These are phyloP conservation scores for Botrytis cinerea DNA, from an alignment of 2,329 filamentous ascomycete species.

Conservation along the genomic window DNA sequence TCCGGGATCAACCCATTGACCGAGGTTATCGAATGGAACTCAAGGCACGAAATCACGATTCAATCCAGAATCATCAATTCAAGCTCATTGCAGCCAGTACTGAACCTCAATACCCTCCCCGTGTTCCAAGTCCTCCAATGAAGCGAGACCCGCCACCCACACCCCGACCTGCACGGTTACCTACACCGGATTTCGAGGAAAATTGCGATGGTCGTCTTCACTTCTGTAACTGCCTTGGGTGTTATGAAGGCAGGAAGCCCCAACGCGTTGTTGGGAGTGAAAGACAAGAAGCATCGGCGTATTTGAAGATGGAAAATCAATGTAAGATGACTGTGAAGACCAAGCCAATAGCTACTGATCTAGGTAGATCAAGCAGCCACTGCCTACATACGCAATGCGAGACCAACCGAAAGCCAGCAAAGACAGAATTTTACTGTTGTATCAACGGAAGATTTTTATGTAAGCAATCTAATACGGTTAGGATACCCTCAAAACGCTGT, in stretches of 20 bases:
- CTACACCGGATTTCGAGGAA: conserved; percentile 36
- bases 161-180: conserved; percentile 33
- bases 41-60: not conserved
- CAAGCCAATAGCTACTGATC: conserved; percentile 21
- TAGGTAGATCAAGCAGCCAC: conserved; percentile 31
- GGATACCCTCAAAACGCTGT: not conserved
- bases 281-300: not conserved
- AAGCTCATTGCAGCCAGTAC: conserved; percentile 18
- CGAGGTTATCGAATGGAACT: not conserved
- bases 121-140: conserved; percentile 28
- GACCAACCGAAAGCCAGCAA: not conserved
- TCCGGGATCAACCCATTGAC: not conserved
- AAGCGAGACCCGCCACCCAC: conserved; percentile 31
- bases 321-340: conserved; percentile 8
- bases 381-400: conserved; percentile 26
- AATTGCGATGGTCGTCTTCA: conserved; percentile 5
- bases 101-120: conserved; percentile 17
- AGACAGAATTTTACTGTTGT: not conserved
- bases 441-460: not conserved
- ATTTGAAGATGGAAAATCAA: conserved; percentile 22
- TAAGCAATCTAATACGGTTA: not conserved
- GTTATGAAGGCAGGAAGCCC: not conserved
- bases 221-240: conserved; percentile 20
- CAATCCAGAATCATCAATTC: not conserved
- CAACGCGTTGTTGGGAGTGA: not conserved